Evolutionary conservation across 2,329 filamentous ascomycete species (phyloP).

Genomic region (Monosporascus sp.): DNA sequence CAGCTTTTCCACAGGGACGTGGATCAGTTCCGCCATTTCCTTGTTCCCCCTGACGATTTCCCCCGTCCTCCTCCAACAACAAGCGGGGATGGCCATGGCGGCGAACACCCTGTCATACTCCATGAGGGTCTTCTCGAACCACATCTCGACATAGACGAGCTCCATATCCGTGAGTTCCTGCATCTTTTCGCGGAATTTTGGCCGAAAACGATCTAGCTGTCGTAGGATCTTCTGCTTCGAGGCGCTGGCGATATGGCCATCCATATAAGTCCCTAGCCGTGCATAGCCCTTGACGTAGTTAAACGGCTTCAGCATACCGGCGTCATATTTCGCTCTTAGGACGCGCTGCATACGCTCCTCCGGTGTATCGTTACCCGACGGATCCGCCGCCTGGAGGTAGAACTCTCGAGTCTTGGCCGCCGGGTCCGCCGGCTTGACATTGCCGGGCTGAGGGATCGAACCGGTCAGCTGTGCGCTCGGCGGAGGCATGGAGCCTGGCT

Average conservation of each 20-base stretch:
- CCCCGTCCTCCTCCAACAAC: conserved; percentile 92
- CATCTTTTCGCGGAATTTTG: conserved; percentile 93
- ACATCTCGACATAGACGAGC: conserved; percentile 94
- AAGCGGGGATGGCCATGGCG: conserved; percentile 97
- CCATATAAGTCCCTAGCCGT: conserved; percentile 84
- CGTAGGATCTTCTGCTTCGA: conserved; percentile 88
- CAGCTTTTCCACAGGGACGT: conserved; percentile 83
- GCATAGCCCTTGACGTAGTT: conserved; percentile 98
- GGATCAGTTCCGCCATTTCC: conserved; percentile 95
- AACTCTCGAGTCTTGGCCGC: conserved; percentile 78
- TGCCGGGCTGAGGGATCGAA: conserved; percentile 55
- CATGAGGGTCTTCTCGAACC: conserved; percentile 95
- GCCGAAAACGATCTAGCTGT: conserved; percentile 87
- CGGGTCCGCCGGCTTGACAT: conserved; percentile 60
- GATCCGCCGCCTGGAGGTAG: conserved; percentile 94
- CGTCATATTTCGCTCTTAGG: conserved; percentile 91
- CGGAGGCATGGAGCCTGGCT: conserved; percentile 40
- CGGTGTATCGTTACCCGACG: conserved; percentile 75
- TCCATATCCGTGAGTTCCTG: conserved; percentile 90
- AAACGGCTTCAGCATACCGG: conserved; percentile 89
- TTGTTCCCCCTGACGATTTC: conserved; percentile 98
- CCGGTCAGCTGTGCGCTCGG: conserved; percentile 44
- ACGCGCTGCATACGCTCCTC: conserved; percentile 95
- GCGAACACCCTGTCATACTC: conserved; percentile 98
- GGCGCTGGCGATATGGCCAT: conserved; percentile 73